phyloP scores from a whole-genome alignment of 164 flowering plant species.

The Umbellularia californica region DNA sequence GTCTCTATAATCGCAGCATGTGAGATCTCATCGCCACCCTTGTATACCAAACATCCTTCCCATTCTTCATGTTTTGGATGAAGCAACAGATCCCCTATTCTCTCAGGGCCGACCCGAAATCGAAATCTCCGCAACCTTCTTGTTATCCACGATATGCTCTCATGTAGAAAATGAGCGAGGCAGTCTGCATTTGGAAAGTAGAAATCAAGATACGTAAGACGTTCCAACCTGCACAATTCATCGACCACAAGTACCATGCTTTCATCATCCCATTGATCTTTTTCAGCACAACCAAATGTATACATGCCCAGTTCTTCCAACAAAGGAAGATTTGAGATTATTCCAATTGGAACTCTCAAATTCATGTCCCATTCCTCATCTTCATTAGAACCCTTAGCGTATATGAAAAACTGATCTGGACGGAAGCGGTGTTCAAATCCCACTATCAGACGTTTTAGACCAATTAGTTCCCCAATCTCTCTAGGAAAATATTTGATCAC shows the following conservation, averaged over 20 bases:
- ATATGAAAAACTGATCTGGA: neutral
- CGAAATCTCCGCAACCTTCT: neutral
- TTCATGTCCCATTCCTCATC: neutral
- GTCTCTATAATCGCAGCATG: too few species aligned
- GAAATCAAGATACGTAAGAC: constrained; percentile 4
- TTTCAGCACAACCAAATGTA: constrained; percentile 7
- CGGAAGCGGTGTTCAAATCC: too few species aligned
- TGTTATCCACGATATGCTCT: neutral
- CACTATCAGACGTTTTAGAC: neutral
- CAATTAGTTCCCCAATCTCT: constrained; percentile 1
- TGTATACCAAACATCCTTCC: too few species aligned
- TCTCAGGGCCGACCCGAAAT: constrained; percentile 4
- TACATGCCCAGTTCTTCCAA: constrained; percentile 7
- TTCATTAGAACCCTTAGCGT: neutral
- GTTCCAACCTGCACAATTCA: neutral
- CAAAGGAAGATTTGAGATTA: neutral
- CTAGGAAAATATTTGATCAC: neutral
- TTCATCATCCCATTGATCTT: constrained; percentile 6
- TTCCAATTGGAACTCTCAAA: neutral
- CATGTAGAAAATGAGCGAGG: neutral
- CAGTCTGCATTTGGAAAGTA: constrained; percentile 11
- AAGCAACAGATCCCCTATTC: too few species aligned
- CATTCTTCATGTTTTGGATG: too few species aligned
- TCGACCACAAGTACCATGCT: constrained; percentile 2
- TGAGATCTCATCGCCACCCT: too few species aligned